Conservation (phyloP, 2,329 filamentous ascomycete genomes). For the Colletotrichum sansevieriae region DNA sequence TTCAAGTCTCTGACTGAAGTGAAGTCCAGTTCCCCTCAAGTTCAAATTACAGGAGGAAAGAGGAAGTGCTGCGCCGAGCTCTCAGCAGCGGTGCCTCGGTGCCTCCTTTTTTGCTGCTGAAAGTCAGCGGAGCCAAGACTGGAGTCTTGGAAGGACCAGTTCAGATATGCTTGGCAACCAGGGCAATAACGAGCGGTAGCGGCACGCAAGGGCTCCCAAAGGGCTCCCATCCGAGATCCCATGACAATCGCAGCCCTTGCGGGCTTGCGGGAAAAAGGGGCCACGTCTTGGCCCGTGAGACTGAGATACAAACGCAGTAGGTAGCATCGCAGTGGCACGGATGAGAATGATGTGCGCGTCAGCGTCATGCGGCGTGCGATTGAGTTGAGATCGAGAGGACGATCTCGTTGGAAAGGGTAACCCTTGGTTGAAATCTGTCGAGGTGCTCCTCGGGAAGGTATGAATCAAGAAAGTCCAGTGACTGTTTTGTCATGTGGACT, state of each 20-base stretch:
- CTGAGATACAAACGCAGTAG: neutral
- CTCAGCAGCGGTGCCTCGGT: too few relatives aligned
- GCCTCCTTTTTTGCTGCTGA: too few relatives aligned
- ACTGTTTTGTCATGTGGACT: neutral
- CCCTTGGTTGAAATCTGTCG: neutral
- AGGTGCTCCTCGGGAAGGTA: neutral
- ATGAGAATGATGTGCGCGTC: neutral
- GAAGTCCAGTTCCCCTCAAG: too few relatives aligned
- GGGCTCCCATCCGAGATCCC: neutral
- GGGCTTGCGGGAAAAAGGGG: neutral
- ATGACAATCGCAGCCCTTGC: neutral
- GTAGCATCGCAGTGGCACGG: neutral
- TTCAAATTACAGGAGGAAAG: too few relatives aligned
- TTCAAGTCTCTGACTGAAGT: too few relatives aligned
- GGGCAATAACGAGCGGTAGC: conserved; percentile 1
- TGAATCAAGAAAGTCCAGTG: conserved; percentile 4
- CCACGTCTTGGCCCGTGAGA: conserved; percentile 4
- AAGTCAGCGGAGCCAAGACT: neutral
- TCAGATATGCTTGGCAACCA: neutral
- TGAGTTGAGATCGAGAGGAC: conserved; percentile 17
- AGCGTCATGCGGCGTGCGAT: conserved; percentile 2
- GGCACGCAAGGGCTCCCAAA: conserved; percentile 5
- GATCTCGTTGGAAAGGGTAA: conserved; percentile 10
- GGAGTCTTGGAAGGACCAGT: neutral
- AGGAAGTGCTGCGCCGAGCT: too few relatives aligned